phyloP scores from a whole-genome alignment of 495 filamentous ascomycete genomes.

The Penicillium roqueforti region DNA sequence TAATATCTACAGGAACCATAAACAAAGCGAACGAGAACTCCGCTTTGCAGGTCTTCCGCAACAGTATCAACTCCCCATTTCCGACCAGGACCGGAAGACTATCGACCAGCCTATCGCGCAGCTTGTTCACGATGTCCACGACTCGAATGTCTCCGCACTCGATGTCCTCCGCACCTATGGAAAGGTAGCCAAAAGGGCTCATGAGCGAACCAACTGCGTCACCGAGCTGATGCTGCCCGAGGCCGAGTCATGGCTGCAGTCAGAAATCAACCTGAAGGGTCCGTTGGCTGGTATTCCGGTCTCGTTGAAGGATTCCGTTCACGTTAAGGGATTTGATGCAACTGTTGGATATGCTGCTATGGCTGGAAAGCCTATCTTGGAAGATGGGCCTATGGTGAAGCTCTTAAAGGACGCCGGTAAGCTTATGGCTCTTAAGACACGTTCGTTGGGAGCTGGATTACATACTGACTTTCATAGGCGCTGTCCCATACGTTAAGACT shows the following conservation, averaged over 20 bases:
- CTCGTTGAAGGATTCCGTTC: constrained; percentile 82
- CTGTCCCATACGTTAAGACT: constrained; percentile 93
- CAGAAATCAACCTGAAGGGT: constrained; percentile 69
- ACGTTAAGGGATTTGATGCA: constrained; percentile 81
- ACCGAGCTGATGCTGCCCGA: constrained; percentile 83
- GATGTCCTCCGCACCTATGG: constrained; percentile 86
- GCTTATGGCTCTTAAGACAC: neutral
- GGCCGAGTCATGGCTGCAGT: constrained; percentile 73
- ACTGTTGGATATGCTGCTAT: constrained; percentile 77
- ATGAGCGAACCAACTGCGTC: constrained; percentile 82
- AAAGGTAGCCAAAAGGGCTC: constrained; percentile 80
- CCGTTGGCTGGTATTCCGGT: constrained; percentile 88
- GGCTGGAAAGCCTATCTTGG: constrained; percentile 56
- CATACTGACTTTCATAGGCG: constrained; percentile 45
- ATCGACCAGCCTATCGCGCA: constrained; percentile 71
- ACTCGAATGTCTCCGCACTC: constrained; percentile 56
- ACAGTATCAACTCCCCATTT: constrained; percentile 62
- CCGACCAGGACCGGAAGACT: constrained; percentile 55
- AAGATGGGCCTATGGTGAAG: constrained; percentile 71
- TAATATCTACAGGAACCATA: constrained; percentile 58
- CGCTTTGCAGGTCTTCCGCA: constrained; percentile 63
- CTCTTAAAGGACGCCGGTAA: constrained; percentile 81
- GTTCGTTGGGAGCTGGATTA: neutral
- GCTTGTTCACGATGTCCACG: constrained; percentile 74
- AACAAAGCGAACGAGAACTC: constrained; percentile 67